These are phyloP conservation scores for Salix koriyanagi DNA, from an alignment of 345 rosid genomes.

Conservation along the genomic window DNA sequence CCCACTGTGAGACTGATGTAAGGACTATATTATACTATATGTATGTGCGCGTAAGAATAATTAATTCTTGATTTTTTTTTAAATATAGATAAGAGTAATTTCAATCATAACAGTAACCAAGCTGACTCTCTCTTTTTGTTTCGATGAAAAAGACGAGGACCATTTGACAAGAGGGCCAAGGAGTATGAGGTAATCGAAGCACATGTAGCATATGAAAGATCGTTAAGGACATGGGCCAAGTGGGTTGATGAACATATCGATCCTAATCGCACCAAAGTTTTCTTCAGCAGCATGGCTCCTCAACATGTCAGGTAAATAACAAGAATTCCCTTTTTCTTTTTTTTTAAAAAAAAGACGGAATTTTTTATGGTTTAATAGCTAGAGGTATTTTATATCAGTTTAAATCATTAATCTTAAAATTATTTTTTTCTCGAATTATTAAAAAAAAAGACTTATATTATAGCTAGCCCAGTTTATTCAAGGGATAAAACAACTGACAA, in stretches of 20 bases:
- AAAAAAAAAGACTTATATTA: no score
- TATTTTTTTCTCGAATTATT: no score
- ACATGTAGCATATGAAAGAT: constrained; percentile 19
- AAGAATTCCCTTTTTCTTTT: no score
- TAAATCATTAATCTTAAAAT: no score
- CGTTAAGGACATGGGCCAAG: constrained; percentile 19
- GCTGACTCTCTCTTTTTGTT: neutral
- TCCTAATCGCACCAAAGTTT: constrained; percentile 14
- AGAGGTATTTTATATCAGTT: no score
- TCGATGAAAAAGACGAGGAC: constrained; percentile 4
- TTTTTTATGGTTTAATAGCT: no score
- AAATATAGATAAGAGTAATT: no score
- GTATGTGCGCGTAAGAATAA: neutral
- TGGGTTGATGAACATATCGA: constrained; percentile 21
- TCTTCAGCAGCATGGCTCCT: constrained; percentile 30
- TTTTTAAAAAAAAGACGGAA: no score
- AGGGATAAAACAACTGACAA: no score
- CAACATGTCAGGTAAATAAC: constrained; percentile 18
- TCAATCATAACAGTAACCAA: neutral
- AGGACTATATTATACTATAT: constrained; percentile 13
- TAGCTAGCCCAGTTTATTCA: no score
- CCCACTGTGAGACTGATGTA: constrained; percentile 51
- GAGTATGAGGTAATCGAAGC: constrained; percentile 21
- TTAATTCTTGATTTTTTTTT: neutral
- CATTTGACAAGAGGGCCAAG: neutral